Evolutionary conservation across 345 rosid species (phyloP).

Genomic region (Stellera chamaejasme): DNA sequence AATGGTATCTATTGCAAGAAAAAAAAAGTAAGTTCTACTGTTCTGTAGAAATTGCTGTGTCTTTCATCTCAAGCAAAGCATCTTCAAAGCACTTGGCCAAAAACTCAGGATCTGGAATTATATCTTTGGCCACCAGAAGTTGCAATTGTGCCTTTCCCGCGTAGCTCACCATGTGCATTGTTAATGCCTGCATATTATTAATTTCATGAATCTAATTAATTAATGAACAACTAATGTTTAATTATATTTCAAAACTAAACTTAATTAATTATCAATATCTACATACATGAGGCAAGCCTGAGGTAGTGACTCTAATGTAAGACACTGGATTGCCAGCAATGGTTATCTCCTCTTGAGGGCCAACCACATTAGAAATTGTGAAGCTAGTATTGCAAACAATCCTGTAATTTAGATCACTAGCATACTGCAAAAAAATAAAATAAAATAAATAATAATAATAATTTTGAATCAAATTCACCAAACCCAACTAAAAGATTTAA

Average conservation of each 20-base stretch:
- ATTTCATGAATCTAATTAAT: not conserved
- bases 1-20: too few relatives aligned
- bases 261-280: too few relatives aligned
- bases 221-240: too few relatives aligned
- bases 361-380: conserved; percentile 46
- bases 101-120: conserved; percentile 56
- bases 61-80: conserved; percentile 47
- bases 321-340: conserved; percentile 35
- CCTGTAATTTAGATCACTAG: conserved; percentile 36
- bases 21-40: not conserved
- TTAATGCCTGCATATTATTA: conserved; percentile 29
- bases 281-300: conserved; percentile 40
- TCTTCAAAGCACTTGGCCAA: conserved; percentile 53
- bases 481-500: not conserved
- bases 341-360: conserved; percentile 42
- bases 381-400: conserved; percentile 43
- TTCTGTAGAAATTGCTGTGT: conserved; percentile 20
- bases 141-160: conserved; percentile 55
- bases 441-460: not conserved
- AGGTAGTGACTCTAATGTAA: conserved; percentile 28
- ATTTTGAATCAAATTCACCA: not conserved
- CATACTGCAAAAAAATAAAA: conserved; percentile 22
- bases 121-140: conserved; percentile 52
- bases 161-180: conserved; percentile 71
- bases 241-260: too few relatives aligned